Evolutionary conservation across 306 rosid species (phyloP), one percentile per base, ranked within the genome.

Genomic region (Corylus avellana): DNA sequence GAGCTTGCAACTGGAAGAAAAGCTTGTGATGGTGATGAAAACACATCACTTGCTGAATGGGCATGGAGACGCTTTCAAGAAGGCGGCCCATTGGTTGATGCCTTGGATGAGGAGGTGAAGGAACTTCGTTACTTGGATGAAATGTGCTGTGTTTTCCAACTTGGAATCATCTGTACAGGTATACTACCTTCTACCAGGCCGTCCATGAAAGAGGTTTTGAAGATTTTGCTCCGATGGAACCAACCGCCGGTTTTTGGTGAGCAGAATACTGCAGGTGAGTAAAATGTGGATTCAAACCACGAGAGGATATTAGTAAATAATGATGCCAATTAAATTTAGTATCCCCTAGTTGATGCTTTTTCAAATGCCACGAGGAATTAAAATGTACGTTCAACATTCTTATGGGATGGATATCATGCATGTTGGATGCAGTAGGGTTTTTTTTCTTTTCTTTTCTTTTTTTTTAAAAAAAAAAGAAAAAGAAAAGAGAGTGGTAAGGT

Each of bases 11-110:
- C 53, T 49, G 53, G 53, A 49, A 49, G 53, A 49, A 49, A 49
- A 49, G 53, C 53, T 7, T 1, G 4, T 11, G 42, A 80, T 4
- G 93, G 97, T 1, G 92, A 85, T 29, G 93, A 88, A 25, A 50
- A 90, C 83, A 86, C 91, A 44, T 81, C 92, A 48, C 91, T 93
- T 50, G 92, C 91, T 1, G 89, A 89, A 18, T 93, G 98, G 98
- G 89, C 89, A 0, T 81, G 87, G 92, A 78, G 83, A 4, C 86
- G 61, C 46, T 20, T 84, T 37, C 86, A 78, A 22, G 56, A 72
- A 54, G 91, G 86, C 68, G 83, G 82, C 35, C 70, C 67, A 29
- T 42, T 92, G 4, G 87, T 54, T 2, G 90, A 89, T 7, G 85
- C 82, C 8, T 77, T 93, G 78, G 98, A 93, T 73, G 81, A 82